Evolutionary conservation across 83 land plant genomes (phyloP), one percentile per base, ranked within the genome.

Genomic region (Picea mariana): DNA sequence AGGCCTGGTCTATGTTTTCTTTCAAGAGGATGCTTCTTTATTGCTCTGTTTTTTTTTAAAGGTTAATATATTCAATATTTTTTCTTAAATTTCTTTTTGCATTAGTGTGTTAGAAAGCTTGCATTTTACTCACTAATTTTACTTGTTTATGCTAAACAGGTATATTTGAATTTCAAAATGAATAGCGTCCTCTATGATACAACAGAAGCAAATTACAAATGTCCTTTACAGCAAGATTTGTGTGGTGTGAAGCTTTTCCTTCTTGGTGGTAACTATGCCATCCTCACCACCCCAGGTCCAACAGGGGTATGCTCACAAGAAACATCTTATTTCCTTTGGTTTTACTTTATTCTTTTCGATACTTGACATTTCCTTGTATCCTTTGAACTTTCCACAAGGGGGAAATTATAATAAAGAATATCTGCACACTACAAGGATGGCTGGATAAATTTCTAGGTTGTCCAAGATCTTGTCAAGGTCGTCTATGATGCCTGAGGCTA

Each of bases 181-280:
- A 80, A 83, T 21, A 83, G 90, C 34, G 12, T 81, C n/a, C 59
- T 83, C 67, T 91, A 88, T 72, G 82, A 91, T 68, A 88, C 89
- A 52, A 83, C 85, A 15, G 52, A 60, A 44, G 89, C 93, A 61
- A 68, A 81, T 64, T 83, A 85, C 85, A 83, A 71, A 58, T 91
- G 93, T 68, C 60, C 80, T 27, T 23, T 86, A 77, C 66, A 62
- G 31, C 62, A 85, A 24, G 60, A 52, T 47, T 7, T 75, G 47
- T 91, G 93, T 77, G 60, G 17, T 26, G 68, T 91, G 34, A 83
- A 83, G 61, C 85, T 91, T 62, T 72, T 58, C 64, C 65, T 86
- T 71, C 59, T 83, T 18, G 61, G 80, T 67, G 27, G 58, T 63
- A 85, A 67, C 75, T 81, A 82, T 64, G 92, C 87, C 80, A 60